phyloP scores from a whole-genome alignment of 805 yeast species.

The Diddensiella santjacobensis region DNA sequence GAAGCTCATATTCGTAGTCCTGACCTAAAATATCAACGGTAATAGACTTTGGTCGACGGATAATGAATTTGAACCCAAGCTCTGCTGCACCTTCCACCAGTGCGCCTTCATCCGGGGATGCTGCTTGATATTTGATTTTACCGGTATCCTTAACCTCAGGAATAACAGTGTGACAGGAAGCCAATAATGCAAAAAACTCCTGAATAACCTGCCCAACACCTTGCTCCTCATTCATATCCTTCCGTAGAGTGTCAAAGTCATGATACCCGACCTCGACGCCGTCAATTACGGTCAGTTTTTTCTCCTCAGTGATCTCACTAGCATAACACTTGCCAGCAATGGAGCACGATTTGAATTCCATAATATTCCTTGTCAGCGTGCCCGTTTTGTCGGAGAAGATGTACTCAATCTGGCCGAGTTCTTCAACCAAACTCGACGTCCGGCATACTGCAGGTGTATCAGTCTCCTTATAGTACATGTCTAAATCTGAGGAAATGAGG shows the following conservation, averaged over 20 bases:
- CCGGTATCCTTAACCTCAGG: constrained; percentile 63
- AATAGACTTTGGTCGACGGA: constrained; percentile 81
- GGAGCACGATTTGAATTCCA: constrained; percentile 93
- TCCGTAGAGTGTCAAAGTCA: constrained; percentile 59
- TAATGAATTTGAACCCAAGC: constrained; percentile 77
- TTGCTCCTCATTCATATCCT: constrained; percentile 42
- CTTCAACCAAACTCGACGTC: constrained; percentile 94
- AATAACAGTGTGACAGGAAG: constrained; percentile 96
- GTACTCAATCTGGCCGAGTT: constrained; percentile 93
- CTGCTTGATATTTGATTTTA: constrained; percentile 87
- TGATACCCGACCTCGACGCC: constrained; percentile 80
- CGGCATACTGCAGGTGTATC: constrained; percentile 95
- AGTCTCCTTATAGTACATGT: constrained; percentile 79
- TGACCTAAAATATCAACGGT: constrained; percentile 56
- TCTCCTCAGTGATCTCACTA: constrained; percentile 87
- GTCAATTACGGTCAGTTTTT: constrained; percentile 63
- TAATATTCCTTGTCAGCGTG: constrained; percentile 88
- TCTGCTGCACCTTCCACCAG: constrained; percentile 93
- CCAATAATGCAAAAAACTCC: constrained; percentile 75
- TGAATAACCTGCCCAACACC: constrained; percentile 45
- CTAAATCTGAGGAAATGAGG: constrained; percentile 90
- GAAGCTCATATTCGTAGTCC: constrained; percentile 62
- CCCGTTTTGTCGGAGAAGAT: constrained; percentile 98
- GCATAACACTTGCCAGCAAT: constrained; percentile 91
- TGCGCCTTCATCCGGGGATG: constrained; percentile 99